A percentile compares a stretch with the other conserved stretches of the same genome.
Evolutionary conservation across 768 basidiomycete species (phyloP).

Genomic region (Auricularia cornea): DNA sequence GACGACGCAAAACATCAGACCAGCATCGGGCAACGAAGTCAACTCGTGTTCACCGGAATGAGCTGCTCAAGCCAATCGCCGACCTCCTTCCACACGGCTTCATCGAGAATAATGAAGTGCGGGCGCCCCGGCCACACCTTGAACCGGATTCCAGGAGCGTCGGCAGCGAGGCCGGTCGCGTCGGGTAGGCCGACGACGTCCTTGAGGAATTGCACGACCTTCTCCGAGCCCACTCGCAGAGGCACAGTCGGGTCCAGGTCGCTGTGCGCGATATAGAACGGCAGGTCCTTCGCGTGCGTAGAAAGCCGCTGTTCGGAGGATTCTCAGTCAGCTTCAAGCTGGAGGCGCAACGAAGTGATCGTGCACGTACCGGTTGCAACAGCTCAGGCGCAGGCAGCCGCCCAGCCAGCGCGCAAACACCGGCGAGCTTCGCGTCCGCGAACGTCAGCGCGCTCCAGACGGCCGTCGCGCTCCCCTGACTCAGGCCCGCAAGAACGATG

Average conservation of each 20-base stretch:
- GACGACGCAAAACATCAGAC: no score
- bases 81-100: background rate
- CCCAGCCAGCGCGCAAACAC: background rate
- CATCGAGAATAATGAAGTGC: background rate
- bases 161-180: background rate
- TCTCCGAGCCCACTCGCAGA: background rate
- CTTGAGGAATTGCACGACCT: background rate
- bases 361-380: background rate
- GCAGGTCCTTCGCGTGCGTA: background rate
- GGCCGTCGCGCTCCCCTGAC: background rate
- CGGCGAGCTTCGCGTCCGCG: background rate
- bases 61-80: background rate
- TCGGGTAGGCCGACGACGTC: background rate
- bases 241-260: background rate
- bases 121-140: background rate
- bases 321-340: background rate
- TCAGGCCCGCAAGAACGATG: background rate
- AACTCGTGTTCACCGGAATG: background rate
- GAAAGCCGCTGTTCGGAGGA: background rate
- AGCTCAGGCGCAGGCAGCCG: background rate
- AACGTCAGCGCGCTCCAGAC: background rate
- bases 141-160: background rate
- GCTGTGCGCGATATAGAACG: background rate
- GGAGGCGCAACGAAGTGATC: background rate
- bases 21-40: no score